Conservation (phyloP, 2,329 filamentous ascomycete species). For the Tothia fuscella region DNA sequence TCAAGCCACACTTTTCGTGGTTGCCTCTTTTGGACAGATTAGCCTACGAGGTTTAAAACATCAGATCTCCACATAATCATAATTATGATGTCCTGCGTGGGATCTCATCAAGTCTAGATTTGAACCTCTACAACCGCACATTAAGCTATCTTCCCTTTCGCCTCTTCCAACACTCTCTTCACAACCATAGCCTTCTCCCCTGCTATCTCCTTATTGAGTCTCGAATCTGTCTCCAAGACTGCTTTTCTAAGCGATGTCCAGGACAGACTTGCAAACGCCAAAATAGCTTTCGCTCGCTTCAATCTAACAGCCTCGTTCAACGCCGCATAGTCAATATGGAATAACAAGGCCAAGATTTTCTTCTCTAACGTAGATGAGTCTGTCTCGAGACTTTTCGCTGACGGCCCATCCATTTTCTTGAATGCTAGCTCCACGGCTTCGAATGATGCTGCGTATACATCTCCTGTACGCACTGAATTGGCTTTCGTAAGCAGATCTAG, state of each 20-base stretch:
- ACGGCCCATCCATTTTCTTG: conserved; percentile 4
- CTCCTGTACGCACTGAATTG: conserved; percentile 16
- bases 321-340: conserved; percentile 18
- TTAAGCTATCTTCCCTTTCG: neutral
- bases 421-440: conserved; percentile 17
- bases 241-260: neutral
- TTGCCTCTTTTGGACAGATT: neutral
- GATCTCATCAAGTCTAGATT: neutral
- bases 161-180: neutral
- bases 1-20: neutral
- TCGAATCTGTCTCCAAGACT: neutral
- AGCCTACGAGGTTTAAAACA: neutral
- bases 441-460: conserved; percentile 18
- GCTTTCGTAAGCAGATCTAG: conserved; percentile 16
- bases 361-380: conserved; percentile 4
- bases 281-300: conserved; percentile 19
- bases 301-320: conserved; percentile 19
- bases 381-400: neutral
- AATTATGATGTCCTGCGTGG: neutral
- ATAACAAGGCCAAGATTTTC: conserved; percentile 11
- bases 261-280: conserved; percentile 11
- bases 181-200: conserved; percentile 2
- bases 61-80: neutral
- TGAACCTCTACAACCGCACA: neutral
- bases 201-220: neutral